These are phyloP conservation scores for Entomortierella parvispora DNA, from an alignment of 192 early-diverging fungal genomes.

Conservation along the genomic window DNA sequence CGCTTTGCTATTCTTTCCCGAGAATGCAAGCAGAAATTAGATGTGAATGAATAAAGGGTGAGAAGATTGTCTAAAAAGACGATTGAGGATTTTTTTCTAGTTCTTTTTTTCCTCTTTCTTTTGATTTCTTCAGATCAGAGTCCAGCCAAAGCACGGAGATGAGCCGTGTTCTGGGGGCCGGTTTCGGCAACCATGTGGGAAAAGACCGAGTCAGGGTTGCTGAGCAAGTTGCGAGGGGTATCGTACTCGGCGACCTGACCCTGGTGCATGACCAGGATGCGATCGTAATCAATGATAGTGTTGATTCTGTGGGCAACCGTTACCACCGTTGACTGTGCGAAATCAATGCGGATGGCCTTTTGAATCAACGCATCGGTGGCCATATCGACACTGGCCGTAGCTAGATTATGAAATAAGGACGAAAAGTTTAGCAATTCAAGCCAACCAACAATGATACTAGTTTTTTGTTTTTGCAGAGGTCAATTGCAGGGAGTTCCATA, in stretches of 20 bases:
- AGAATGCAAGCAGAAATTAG: too few species aligned
- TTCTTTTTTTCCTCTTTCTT: not conserved
- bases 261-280: constrained; percentile 82
- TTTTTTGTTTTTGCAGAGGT: too few species aligned
- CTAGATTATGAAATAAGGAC: constrained; percentile 51
- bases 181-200: constrained; percentile 53
- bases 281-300: constrained; percentile 67
- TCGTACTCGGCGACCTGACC: constrained; percentile 79
- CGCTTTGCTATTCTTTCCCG: too few species aligned
- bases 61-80: too few species aligned
- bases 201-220: constrained; percentile 55
- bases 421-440: too few species aligned
- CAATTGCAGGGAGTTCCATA: constrained; percentile 53
- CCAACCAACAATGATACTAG: too few species aligned
- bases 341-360: constrained; percentile 69
- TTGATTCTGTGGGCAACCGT: constrained; percentile 83
- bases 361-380: constrained; percentile 86
- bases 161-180: constrained; percentile 24
- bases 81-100: too few species aligned
- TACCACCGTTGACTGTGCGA: constrained; percentile 71
- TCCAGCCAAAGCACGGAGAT: constrained; percentile 35
- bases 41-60: too few species aligned
- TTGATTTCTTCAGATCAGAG: constrained; percentile 1
- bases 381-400: constrained; percentile 85
- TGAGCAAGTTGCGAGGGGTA: constrained; percentile 68